A percentile compares a stretch with the other conserved stretches of the same genome.
Conservation (phyloP, 2,329 filamentous ascomycete species). For the Epichloe sibirici region DNA sequence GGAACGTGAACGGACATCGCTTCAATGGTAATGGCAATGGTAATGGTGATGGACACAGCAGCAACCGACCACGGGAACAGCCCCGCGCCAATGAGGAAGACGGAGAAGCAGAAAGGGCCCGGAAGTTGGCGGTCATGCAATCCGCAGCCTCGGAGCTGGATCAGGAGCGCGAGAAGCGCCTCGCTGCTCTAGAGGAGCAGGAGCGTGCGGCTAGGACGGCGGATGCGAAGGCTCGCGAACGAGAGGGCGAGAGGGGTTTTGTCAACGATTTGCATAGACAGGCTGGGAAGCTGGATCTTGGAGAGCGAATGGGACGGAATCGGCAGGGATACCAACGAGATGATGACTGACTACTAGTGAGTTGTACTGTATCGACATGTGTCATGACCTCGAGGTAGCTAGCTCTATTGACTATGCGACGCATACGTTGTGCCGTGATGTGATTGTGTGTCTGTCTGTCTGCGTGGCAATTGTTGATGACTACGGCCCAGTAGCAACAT, state of each 20-base stretch:
- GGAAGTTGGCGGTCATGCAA: slow-evolving; percentile 63
- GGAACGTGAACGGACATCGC: too few relatives aligned
- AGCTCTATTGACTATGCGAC: too few relatives aligned
- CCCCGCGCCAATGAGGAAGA: slow-evolving; percentile 10
- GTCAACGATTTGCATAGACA: slow-evolving; percentile 50
- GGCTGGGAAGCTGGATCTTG: slow-evolving; percentile 38
- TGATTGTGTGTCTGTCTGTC: too few relatives aligned
- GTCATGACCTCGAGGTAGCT: too few relatives aligned
- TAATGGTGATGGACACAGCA: slow-evolving; percentile 4
- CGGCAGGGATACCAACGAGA: slow-evolving; percentile 33
- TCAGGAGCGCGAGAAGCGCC: slow-evolving; percentile 52
- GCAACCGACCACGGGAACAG: not conserved
- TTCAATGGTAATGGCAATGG: not conserved
- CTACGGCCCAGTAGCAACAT: too few relatives aligned
- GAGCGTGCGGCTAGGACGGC: slow-evolving; percentile 53
- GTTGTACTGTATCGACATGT: not conserved
- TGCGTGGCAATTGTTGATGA: too few relatives aligned
- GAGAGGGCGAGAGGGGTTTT: slow-evolving; percentile 53
- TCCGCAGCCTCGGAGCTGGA: slow-evolving; percentile 58
- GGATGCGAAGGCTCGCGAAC: slow-evolving; percentile 53
- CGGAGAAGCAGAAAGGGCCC: slow-evolving; percentile 46
- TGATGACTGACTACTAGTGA: slow-evolving; percentile 22
- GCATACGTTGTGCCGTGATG: too few relatives aligned
- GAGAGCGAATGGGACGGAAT: slow-evolving; percentile 37
- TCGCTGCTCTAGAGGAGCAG: slow-evolving; percentile 52